Conservation (phyloP, 139 green algal species). For the Yamagishiella unicocca region DNA sequence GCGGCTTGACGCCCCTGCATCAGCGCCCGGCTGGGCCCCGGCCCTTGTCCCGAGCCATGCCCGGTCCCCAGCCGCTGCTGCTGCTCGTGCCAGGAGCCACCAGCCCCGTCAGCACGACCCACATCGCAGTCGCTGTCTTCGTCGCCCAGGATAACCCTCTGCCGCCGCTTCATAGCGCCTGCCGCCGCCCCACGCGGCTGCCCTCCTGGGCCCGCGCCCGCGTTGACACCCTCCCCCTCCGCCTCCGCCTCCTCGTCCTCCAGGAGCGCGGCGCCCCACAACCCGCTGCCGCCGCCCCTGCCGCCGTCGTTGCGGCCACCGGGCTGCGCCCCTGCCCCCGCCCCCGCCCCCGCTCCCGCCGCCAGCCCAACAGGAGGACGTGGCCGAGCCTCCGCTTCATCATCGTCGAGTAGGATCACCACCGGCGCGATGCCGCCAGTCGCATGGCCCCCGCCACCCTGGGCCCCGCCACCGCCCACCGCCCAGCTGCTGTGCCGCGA, state of each 20-base stretch:
- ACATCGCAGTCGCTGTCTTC: neutral
- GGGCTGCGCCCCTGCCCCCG: neutral
- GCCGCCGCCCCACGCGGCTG: neutral
- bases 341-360: neutral
- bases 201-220: neutral
- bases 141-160: neutral
- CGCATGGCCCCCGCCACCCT: neutral
- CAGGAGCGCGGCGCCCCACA: neutral
- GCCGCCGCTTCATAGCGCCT: neutral
- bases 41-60: neutral
- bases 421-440: neutral
- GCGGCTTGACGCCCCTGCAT: neutral
- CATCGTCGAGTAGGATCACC: conserved; percentile 1
- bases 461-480: neutral
- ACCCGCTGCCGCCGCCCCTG: neutral
- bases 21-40: too few species aligned
- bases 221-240: neutral
- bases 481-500: neutral
- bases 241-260: neutral
- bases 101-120: neutral
- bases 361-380: neutral
- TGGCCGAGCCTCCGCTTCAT: neutral
- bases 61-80: neutral
- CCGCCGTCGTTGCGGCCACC: neutral
- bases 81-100: neutral